A percentile compares a stretch with the other conserved stretches of the same genome.
phyloP scores from a whole-genome alignment of 345 rosid genomes.

The Populus deltoides region DNA sequence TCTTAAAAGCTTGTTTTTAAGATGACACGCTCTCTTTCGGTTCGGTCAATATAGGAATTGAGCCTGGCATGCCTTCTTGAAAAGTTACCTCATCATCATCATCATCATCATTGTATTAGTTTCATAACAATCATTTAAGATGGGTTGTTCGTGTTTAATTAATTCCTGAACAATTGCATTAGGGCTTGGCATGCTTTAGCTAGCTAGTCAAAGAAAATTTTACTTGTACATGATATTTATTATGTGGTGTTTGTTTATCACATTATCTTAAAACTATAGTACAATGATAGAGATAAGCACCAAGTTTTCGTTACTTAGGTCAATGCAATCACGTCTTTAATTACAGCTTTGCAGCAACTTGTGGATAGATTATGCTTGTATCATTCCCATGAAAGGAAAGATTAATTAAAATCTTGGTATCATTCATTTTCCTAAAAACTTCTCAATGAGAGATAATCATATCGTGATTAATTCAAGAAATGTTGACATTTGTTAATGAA shows the following conservation, averaged over 20 bases:
- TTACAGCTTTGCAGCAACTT: background rate
- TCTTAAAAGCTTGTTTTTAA: background rate
- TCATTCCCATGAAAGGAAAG: background rate
- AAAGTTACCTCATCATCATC: conserved; percentile 2
- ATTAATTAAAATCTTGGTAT: background rate
- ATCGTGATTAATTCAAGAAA: too few relatives aligned
- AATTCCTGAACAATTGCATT: background rate
- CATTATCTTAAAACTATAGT: too few relatives aligned
- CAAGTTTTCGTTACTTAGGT: too few relatives aligned
- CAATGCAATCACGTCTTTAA: too few relatives aligned
- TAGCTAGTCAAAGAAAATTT: too few relatives aligned
- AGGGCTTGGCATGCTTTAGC: too few relatives aligned
- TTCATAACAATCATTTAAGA: background rate
- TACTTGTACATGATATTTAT: too few relatives aligned
- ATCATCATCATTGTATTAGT: background rate
- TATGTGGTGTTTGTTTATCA: too few relatives aligned
- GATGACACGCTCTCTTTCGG: conserved; percentile 4
- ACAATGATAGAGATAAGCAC: too few relatives aligned
- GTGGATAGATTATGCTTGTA: background rate
- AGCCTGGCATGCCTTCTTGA: background rate
- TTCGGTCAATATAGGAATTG: conserved; percentile 3
- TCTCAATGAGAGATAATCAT: background rate
- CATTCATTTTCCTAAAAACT: background rate
- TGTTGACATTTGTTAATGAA: background rate
- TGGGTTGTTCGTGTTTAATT: background rate